Evolutionary conservation across 441 rosid species (phyloP).

Genomic region (Gossypium armourianum): DNA sequence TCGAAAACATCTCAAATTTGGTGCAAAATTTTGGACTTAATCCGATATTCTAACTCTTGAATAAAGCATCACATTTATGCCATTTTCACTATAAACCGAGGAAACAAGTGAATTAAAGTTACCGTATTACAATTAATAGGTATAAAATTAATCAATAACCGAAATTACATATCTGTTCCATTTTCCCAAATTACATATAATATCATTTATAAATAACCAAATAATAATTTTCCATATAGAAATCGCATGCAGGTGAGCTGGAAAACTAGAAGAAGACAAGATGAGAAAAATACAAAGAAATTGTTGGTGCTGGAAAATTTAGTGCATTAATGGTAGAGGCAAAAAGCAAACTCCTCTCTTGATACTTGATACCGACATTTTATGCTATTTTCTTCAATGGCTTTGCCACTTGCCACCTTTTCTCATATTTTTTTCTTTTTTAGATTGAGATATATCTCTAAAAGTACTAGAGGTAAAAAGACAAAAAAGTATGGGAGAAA

Average conservation of each 20-base stretch:
- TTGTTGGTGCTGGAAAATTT: neutral
- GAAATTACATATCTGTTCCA: too few species aligned
- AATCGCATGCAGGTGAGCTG: neutral
- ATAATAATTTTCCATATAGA: neutral
- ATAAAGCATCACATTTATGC: too few species aligned
- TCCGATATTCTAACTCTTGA: too few species aligned
- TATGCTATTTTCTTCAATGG: conserved; percentile 24
- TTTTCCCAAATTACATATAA: too few species aligned
- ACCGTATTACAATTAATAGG: too few species aligned
- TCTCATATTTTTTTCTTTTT: conserved; percentile 14
- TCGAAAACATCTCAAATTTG: too few species aligned
- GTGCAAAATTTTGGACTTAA: too few species aligned
- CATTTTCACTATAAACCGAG: too few species aligned
- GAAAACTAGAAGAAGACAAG: neutral
- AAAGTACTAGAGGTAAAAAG: conserved; percentile 2
- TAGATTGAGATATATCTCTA: conserved; percentile 16
- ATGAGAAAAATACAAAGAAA: conserved; percentile 13
- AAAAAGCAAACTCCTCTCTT: conserved; percentile 1
- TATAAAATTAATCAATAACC: too few species aligned
- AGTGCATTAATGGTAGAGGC: neutral
- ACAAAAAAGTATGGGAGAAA: neutral
- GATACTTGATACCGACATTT: conserved; percentile 4
- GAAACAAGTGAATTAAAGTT: too few species aligned
- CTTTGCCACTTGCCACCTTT: conserved; percentile 12
- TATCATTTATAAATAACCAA: too few species aligned